Evolutionary conservation across 2,329 filamentous ascomycete genomes (phyloP), one percentile per base, ranked within the genome.

Genomic region (Coniochaeta sp.): DNA sequence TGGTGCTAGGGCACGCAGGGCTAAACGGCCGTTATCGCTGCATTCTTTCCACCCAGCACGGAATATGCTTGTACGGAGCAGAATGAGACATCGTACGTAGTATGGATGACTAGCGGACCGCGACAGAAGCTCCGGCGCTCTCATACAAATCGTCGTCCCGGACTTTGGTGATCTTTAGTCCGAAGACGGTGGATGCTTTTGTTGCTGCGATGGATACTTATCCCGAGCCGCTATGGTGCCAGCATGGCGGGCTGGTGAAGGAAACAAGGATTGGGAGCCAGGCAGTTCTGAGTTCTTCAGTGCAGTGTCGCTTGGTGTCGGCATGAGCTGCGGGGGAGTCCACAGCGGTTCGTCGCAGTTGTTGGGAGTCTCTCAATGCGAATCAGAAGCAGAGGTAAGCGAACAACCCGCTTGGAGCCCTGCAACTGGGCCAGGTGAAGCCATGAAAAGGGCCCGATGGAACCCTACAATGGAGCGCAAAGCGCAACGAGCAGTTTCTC

Each of bases 331-430:
- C 19, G 19, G 44, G 24, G 9, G 47, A 33, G 19, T 26, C 24
- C 26, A 31, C 6, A 58, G 58, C 31, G 58, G 58, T 19, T 57
- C 58, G 52, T 28, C 58, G 60, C 50, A 62, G 44, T 47, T 22
- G 31, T 56, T 50, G 24, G 17, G 19, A 33, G 11, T 17, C 43
- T n/a, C 54, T 16, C 22, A 31, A 44, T 52, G 58, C 68, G 66
- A 70, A 70, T 70, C 67, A 70, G 64, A 58, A 50, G 62, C 12
- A 14, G 44, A 34, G 34, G 50, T 70, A 70, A 70, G 67, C 68
- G 68, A 69, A 63, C 26, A 63, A 47, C 62, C 65, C 66, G 64
- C 64, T 24, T 56, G 58, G 38, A 44, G 24, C 14, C 28, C 3
- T 16, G 44, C 24, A 22, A 50, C 44, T 52, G 26, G 47, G 17